Base-by-base conservation (phyloP, 495 filamentous ascomycete species). In the Endocarpon pusillum region DNA sequence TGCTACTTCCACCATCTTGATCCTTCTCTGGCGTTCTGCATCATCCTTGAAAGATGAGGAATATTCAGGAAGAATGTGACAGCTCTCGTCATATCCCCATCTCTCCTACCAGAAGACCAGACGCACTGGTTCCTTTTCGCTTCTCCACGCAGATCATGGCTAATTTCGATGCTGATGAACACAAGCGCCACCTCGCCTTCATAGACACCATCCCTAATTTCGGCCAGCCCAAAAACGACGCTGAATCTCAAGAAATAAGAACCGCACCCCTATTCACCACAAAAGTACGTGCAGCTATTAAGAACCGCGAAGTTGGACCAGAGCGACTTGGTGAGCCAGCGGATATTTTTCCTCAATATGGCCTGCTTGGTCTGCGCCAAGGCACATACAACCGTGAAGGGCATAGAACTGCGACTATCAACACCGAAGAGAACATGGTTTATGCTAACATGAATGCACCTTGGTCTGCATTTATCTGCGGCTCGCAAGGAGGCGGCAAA, bases 401-500 rank as follows among this genome's bases (percentile, higher is more conserved):
- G n/a, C n/a, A n/a, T n/a, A n/a, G n/a, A n/a, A n/a, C n/a, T n/a
- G n/a, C n/a, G n/a, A n/a, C n/a, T n/a, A n/a, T n/a, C n/a, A 31
- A 14, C 5, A 5, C 5, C 19, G 12, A 14, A 31, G 28, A 31
- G 7, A 31, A 31, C 28, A 31, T 31, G 5, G 12, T 31, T 5
- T 31, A 6, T 17, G 28, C 28, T 45, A 86, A 86, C 44, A 62
- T 75, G 3, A 61, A 74, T 5, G 57, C 67, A 0, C 78, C 80
- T 1, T 78, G 67, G 4, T 77, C 71, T 22, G 62, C 65, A 0
- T 85, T 85, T 48, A 77, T 87, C 30, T 87, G 80, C 40, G 80
- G 80, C 4, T 67, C 66, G 30, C 79, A 85, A 47, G 80, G 78
- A 0, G 75, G 71, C 29, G 81, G 80, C 1, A 87, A 84, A 56